Evolutionary conservation across 2,329 filamentous ascomycete genomes (phyloP), one percentile per base, ranked within the genome.

Genomic region (Oidium heveae): DNA sequence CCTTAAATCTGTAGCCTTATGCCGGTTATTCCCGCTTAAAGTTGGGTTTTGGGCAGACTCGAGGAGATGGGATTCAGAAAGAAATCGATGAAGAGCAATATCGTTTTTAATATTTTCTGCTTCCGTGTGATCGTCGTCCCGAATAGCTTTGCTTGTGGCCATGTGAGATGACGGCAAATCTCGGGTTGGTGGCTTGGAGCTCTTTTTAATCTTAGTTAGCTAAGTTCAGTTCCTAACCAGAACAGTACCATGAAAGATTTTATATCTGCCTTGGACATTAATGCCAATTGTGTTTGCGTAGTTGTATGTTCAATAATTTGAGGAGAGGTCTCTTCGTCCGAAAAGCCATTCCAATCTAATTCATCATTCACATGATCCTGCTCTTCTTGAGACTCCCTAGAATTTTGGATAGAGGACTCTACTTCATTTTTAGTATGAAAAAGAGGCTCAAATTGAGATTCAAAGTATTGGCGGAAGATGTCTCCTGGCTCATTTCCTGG

Each of bases 41-140:
- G 60, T 62, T 18, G 74, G 72, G 47, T 74, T 72, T 3, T 74
- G 70, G 15, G 74, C 71, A 0, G 75, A 70, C 51, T 79, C 75
- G 56, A 96, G 79, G 57, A 96, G 80, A 68, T 94, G 87, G 0
- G 88, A 95, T 72, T 98, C 91, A 61, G 82, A 76, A 56, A 98
- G 78, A 43, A 98, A 79, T 50, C 87, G 82, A 66, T 95, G 89
- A 15, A 98, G 79, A 41, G 86, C 88, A 54, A 94, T 79, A 66
- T 96, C 91, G 67, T 95, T 88, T 66, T 88, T 87, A 18, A 96
- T 74, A 58, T 94, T 83, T 12, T 70, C 67, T 24, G 71, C 67
- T 64, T 82, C 79, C 18, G 75, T 75, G 58, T 73, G 73, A 53
- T 74, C 74, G 63, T 82, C 76, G 33, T 71, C 68, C 37, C 61